Percentiles rank a stretch among this genome's conserved stretches.
Conservation (phyloP, 78 protist species). For the Dictyostelium firmibasis region DNA sequence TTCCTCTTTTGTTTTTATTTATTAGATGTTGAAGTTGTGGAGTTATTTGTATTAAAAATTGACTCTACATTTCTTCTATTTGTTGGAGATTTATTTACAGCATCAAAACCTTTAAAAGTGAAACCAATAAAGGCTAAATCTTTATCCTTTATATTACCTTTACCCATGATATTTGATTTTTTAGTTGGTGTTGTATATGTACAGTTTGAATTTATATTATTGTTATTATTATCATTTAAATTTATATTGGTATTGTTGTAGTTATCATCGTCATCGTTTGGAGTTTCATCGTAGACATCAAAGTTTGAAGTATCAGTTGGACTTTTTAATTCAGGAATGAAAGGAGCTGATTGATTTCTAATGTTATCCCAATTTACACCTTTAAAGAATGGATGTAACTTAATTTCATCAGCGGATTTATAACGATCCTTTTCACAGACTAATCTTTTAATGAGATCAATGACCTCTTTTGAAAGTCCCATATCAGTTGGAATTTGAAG, state of each 20-base stretch:
- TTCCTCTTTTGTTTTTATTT: neutral
- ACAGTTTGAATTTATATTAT: neutral
- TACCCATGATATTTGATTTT: conserved; percentile 21
- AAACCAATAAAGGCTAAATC: conserved; percentile 74
- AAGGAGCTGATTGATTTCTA: conserved; percentile 64
- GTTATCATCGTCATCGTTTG: neutral
- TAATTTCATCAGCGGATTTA: conserved; percentile 79
- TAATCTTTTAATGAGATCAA: conserved; percentile 84
- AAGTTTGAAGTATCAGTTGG: conserved; percentile 71
- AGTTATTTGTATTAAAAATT: conserved; percentile 15
- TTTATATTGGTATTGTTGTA: neutral
- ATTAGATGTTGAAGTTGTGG: neutral
- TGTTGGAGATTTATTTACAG: conserved; percentile 48
- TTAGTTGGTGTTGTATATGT: neutral
- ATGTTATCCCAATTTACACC: conserved; percentile 85
- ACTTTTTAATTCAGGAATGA: conserved; percentile 72
- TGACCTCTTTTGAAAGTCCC: conserved; percentile 69
- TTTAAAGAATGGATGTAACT: conserved; percentile 92
- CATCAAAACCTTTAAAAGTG: conserved; percentile 73
- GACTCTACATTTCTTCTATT: conserved; percentile 29
- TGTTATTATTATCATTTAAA: neutral
- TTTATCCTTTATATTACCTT: conserved; percentile 41
- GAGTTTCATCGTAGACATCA: conserved; percentile 50
- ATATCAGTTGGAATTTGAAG: conserved; percentile 55
- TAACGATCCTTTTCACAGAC: conserved; percentile 66